Evolutionary conservation across 345 rosid genomes (phyloP), one percentile per base, ranked within the genome.

Genomic region (Dovyalis caffra): DNA sequence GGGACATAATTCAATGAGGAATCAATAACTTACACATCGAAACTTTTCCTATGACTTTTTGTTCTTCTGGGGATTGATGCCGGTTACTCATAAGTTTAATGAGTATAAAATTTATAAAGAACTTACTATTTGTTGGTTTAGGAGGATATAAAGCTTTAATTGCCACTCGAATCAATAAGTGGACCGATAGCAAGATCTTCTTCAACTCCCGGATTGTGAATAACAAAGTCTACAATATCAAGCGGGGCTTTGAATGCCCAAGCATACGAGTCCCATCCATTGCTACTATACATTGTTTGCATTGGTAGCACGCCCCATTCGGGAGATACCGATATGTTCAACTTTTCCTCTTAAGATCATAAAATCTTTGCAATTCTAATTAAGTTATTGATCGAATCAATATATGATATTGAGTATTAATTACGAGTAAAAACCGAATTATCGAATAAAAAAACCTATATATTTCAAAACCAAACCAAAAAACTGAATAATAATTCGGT

Each of bases 131-230:
- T 6, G 83, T 83, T 10, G 68, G 71, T 62, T 61, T 70, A 5
- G 86, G 86, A 76, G 81, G 83, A 29, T 23, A 76, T 12, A 83
- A 37, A 28, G 68, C 71, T 32, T 47, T 74, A 64, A 83, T 61
- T 6, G 81, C 86, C 2, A 83, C 71, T 0, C n/a, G 83, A 70
- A 58, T 83, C 86, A 53, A 83, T 77, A 2, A 83, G 73, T 2
- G 86, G 86, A 2, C 86, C 86, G 26, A 81, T 79, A 43, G 86
- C 83, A 31, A 83, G 86, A 77, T 83, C 86, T 53, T 83, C 83
- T 62, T 83, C 86, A 6, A 79, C 81, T 6, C 86, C 83, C 1
- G 86, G 83, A 63, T 83, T 83, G 32, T 83, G 86, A n/a, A 83
- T 74, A 0, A 71, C 62, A 23, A 79, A 34, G n/a, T 76, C 83